Percentiles rank a stretch among this genome's conserved stretches.
These are phyloP conservation scores for Leavenworthia alabamica DNA, from an alignment of 345 rosid genomes.

Conservation along the genomic window DNA sequence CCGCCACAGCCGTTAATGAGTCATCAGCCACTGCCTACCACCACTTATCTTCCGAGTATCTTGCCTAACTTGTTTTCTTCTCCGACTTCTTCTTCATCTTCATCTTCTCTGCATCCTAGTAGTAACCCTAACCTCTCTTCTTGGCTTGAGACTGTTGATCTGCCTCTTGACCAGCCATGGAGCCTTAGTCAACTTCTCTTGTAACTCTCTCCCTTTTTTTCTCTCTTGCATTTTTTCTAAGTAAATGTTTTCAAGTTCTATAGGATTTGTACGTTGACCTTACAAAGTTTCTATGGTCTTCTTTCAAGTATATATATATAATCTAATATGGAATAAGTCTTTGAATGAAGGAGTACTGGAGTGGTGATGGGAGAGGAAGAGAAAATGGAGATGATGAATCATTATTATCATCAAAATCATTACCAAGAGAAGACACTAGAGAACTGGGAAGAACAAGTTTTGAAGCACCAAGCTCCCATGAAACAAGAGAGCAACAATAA, in stretches of 20 bases:
- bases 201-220: slow-evolving; percentile 36
- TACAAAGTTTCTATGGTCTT: neutral
- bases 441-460: slow-evolving; percentile 20
- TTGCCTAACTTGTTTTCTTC: slow-evolving; percentile 39
- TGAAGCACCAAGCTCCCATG: slow-evolving; percentile 12
- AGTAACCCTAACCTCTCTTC: slow-evolving; percentile 34
- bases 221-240: neutral
- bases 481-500: slow-evolving; percentile 13
- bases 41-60: slow-evolving; percentile 34
- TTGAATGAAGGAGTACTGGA: slow-evolving; percentile 51
- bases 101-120: slow-evolving; percentile 35
- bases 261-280: neutral
- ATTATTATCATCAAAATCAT: slow-evolving; percentile 19
- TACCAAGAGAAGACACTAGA: slow-evolving; percentile 13
- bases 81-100: slow-evolving; percentile 34
- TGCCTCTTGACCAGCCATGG: slow-evolving; percentile 59
- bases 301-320: neutral
- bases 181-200: slow-evolving; percentile 54
- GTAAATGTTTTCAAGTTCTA: slow-evolving; percentile 14
- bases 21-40: slow-evolving; percentile 25
- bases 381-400: slow-evolving; percentile 28
- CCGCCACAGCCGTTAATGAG: slow-evolving; percentile 35
- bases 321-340: slow-evolving; percentile 4
- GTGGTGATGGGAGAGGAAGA: slow-evolving; percentile 52
- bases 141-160: slow-evolving; percentile 48